Base-by-base conservation (phyloP, 208 protist genomes). In the Leishmania gerbilli region DNA sequence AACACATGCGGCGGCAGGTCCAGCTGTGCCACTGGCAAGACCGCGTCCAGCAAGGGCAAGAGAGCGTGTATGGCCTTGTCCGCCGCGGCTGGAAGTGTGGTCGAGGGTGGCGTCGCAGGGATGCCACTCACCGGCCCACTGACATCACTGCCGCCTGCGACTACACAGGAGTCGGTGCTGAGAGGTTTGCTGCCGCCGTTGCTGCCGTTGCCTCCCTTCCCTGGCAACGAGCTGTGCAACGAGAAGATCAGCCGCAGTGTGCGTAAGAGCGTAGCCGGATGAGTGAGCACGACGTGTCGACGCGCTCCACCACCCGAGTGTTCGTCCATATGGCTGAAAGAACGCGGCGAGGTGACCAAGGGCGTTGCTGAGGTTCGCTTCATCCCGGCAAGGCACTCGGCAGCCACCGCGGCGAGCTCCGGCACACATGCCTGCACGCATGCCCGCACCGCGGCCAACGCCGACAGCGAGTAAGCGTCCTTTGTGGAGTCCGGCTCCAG, bases 401-500 rank as follows among this genome's bases (percentile, higher is more conserved):
- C 79, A 8, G 82, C 82, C 37, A 85, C 56, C 8, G 79, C 15
- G 4, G 78, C 77, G 49, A 85, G 67, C 65, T 85, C 77, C 5
- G 82, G 82, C 77, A 85, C 15, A 45, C 82, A 85, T 15, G 77
- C 82, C 74, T 85, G 82, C 77, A 85, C 40, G 51, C 71, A 75
- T 21, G 77, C 6, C 24, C 90, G 69, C 42, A 84, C 51, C 7
- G 71, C 74, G 6, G 84, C 55, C 0, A 81, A 72, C 60, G 86
- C 80, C 9, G 86, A 19, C 2, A 86, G 62, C 9, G 55, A 62
- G 49, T 83, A 84, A 21, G 90, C 64, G 31, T 85, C 79, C 53
- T 74, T 31, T 69, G 82, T 81, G 55, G 84, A 89, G 72, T 91
- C 87, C 31, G 88, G 88, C 82, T 95, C 92, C 65, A 95, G 83